A percentile compares a stretch with the other conserved stretches of the same genome.
These are phyloP conservation scores for Sclerotinia nivalis DNA, from an alignment of 2,329 filamentous ascomycete genomes.

Conservation along the genomic window DNA sequence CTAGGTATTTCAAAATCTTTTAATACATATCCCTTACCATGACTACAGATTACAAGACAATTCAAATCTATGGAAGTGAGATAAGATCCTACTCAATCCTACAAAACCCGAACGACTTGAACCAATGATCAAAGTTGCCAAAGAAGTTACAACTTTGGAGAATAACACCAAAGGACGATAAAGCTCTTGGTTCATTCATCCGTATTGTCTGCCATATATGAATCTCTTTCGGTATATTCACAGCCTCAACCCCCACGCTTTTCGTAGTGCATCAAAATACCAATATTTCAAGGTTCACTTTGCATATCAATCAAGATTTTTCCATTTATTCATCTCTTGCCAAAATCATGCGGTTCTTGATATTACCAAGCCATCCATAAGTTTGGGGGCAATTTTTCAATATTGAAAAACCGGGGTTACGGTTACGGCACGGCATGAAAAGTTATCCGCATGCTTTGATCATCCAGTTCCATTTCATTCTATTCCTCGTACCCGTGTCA, in stretches of 20 bases:
- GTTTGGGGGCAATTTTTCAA: background rate
- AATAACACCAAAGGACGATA: background rate
- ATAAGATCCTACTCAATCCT: conserved; percentile 1
- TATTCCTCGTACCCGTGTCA: background rate
- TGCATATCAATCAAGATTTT: background rate
- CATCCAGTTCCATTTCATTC: too few species aligned
- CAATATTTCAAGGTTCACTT: background rate
- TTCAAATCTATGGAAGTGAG: background rate
- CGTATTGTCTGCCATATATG: background rate
- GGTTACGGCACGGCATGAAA: conserved; percentile 5
- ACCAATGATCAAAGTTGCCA: background rate
- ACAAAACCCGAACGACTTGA: background rate
- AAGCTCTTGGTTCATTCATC: background rate
- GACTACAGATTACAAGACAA: background rate
- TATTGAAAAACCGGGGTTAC: background rate
- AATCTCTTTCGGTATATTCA: background rate
- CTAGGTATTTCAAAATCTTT: background rate
- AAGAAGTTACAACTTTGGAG: background rate
- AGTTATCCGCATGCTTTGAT: conserved; percentile 9
- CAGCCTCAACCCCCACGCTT: background rate
- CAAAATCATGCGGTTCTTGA: background rate
- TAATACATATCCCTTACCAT: background rate
- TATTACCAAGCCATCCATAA: background rate
- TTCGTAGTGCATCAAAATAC: background rate
- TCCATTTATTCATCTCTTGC: background rate